Percentiles rank a stretch among this genome's conserved stretches.
Conservation (phyloP, 2,329 filamentous ascomycete species). For the Colletotrichum liriopes region DNA sequence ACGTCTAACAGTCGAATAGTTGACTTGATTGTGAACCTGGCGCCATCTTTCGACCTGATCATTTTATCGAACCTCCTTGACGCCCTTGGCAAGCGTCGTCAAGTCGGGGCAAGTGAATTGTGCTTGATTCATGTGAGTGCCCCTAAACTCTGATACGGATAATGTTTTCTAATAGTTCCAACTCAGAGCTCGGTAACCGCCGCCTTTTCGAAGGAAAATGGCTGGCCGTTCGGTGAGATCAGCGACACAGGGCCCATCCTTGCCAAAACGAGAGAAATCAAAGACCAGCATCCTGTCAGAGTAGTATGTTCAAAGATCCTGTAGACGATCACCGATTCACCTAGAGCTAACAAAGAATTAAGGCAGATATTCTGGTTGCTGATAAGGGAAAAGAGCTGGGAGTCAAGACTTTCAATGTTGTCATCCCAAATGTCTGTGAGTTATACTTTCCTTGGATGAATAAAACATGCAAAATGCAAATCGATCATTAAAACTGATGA, state of each 20-base stretch:
- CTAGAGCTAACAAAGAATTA: not conserved
- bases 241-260: conserved; percentile 51
- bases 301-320: not conserved
- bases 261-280: conserved; percentile 12
- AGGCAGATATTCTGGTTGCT: not conserved
- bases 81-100: conserved; percentile 48
- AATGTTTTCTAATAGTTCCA: not conserved
- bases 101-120: not conserved
- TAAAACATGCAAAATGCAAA: not conserved
- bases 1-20: conserved; percentile 48
- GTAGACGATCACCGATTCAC: not conserved
- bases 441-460: conserved; percentile 8
- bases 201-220: conserved; percentile 48
- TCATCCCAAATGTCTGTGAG: not conserved
- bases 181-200: conserved; percentile 49
- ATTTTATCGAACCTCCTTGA: conserved; percentile 50
- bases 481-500: not conserved
- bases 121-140: not conserved
- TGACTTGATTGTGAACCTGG: conserved; percentile 55
- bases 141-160: not conserved
- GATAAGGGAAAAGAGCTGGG: conserved; percentile 49
- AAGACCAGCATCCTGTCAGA: not conserved
- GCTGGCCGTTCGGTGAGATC: conserved; percentile 52
- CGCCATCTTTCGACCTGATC: conserved; percentile 46
- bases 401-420: conserved; percentile 1